A percentile compares a stretch with the other conserved stretches of the same genome.
phyloP scores from a whole-genome alignment of 495 filamentous ascomycete genomes.

The Aspergillus egyptiacus region DNA sequence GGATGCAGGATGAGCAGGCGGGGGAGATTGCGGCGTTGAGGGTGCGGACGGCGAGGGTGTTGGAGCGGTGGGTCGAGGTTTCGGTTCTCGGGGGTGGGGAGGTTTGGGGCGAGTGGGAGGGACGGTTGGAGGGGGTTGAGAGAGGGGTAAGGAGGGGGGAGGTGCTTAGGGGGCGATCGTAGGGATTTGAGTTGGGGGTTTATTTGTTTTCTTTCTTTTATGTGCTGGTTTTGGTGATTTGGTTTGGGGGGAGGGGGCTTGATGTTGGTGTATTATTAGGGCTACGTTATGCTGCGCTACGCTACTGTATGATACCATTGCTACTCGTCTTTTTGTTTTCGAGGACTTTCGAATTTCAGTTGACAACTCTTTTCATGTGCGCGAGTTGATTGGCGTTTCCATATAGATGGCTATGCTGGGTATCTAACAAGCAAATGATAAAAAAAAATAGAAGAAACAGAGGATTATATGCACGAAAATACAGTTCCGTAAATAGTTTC shows the following conservation, averaged over 20 bases:
- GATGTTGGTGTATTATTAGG: background rate
- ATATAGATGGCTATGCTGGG: slow-evolving; percentile 9
- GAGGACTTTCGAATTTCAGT: background rate
- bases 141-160: slow-evolving; percentile 56
- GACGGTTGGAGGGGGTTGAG: slow-evolving; percentile 61
- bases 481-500: background rate
- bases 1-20: slow-evolving; percentile 64
- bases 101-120: slow-evolving; percentile 70
- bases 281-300: background rate
- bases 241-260: background rate
- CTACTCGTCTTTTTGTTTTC: background rate
- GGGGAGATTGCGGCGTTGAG: slow-evolving; percentile 65
- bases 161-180: slow-evolving; percentile 33
- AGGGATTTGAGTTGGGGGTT: slow-evolving; percentile 26
- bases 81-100: slow-evolving; percentile 62
- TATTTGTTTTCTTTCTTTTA: background rate
- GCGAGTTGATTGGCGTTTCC: background rate
- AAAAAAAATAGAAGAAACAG: background rate
- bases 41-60: slow-evolving; percentile 60
- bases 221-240: too few species aligned
- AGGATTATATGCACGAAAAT: background rate
- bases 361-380: slow-evolving; percentile 7
- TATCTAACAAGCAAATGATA: slow-evolving; percentile 3
- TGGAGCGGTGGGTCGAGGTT: slow-evolving; percentile 77
- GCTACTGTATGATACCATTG: background rate